A percentile compares a stretch with the other conserved stretches of the same genome.
These are phyloP conservation scores for Aureobasidium sp. DNA, from an alignment of 2,329 filamentous ascomycete species.

Conservation along the genomic window DNA sequence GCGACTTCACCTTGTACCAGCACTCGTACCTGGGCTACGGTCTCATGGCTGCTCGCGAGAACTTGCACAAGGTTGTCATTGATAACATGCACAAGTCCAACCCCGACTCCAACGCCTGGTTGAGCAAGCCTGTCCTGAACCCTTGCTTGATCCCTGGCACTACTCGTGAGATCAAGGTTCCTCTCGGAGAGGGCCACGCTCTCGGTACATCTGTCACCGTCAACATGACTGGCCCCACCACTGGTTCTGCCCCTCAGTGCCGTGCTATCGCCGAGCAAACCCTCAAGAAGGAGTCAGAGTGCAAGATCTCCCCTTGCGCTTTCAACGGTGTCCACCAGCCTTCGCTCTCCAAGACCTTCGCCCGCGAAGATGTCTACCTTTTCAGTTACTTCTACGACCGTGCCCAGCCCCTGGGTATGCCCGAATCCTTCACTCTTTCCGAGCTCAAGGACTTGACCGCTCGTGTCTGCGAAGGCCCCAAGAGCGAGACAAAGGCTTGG, in stretches of 20 bases:
- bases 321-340: conserved; percentile 98
- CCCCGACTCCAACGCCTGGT: conserved; percentile 53
- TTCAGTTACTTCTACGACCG: conserved; percentile 99
- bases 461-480: conserved; percentile 76
- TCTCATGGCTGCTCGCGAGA: conserved; percentile 85
- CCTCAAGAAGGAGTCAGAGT: conserved; percentile 75
- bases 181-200: conserved; percentile 56
- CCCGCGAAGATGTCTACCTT: conserved; percentile 85
- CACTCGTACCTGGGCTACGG: conserved; percentile 97
- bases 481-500: conserved; percentile 62
- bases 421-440: conserved; percentile 87
- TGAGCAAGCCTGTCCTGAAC: conserved; percentile 63
- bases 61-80: conserved; percentile 69
- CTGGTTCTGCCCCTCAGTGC: conserved; percentile 74
- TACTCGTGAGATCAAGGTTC: conserved; percentile 63
- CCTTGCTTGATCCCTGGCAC: conserved; percentile 81
- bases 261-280: conserved; percentile 85
- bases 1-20: conserved; percentile 88
- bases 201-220: conserved; percentile 59
- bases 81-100: conserved; percentile 58
- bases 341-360: conserved; percentile 82
- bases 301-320: conserved; percentile 81
- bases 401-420: conserved; percentile 88
- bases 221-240: conserved; percentile 79
- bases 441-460: conserved; percentile 81